Conservation (phyloP, 495 filamentous ascomycete genomes). For the Glonium stellatum region DNA sequence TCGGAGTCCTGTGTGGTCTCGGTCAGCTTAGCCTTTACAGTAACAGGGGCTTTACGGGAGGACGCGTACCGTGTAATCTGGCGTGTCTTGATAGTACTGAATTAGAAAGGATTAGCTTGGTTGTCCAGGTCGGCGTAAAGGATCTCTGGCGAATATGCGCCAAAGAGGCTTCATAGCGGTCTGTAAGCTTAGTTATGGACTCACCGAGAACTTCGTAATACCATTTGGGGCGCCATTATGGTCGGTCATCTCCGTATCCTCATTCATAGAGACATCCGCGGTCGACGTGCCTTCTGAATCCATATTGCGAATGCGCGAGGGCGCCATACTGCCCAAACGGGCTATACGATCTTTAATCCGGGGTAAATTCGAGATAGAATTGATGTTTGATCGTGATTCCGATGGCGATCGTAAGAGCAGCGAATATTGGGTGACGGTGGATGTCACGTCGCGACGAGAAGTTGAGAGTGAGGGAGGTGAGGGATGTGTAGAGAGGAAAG, state of each 20-base stretch:
- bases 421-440: background rate
- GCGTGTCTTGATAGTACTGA: constrained; percentile 61
- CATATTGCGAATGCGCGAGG: constrained; percentile 22
- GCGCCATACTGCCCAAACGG: constrained; percentile 28
- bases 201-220: constrained; percentile 18
- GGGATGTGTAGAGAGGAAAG: background rate
- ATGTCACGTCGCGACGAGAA: constrained; percentile 10
- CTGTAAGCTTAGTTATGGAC: background rate
- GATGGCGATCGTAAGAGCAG: background rate
- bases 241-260: constrained; percentile 27
- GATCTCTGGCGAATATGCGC: background rate
- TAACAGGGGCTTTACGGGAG: background rate
- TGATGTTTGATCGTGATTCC: constrained; percentile 2
- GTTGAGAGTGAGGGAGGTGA: background rate
- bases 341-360: constrained; percentile 2
- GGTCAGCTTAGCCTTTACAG: constrained; percentile 1
- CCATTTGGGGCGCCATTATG: constrained; percentile 13
- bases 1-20: constrained; percentile 60
- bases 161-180: background rate
- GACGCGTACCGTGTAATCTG: constrained; percentile 61
- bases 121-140: background rate
- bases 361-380: constrained; percentile 2
- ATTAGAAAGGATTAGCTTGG: constrained; percentile 6
- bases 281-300: constrained; percentile 25
- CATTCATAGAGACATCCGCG: constrained; percentile 28